Percentiles rank a stretch among this genome's conserved stretches.
phyloP scores from a whole-genome alignment of 257 asterid genomes.

The Lycium barbarum region DNA sequence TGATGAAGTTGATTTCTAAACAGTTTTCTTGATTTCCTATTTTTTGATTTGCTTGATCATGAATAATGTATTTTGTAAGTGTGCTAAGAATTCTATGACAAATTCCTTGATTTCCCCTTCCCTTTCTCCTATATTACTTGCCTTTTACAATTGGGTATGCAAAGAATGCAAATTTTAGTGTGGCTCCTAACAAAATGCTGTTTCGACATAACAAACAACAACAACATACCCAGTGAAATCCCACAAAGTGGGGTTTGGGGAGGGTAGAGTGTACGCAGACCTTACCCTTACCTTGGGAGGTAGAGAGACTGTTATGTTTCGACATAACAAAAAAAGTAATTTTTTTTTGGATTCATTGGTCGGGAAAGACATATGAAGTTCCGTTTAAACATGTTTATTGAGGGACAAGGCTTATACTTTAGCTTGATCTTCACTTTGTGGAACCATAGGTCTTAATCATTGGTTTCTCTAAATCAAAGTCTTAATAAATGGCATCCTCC shows the following conservation, averaged over 20 bases:
- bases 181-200: slow-evolving; percentile 14
- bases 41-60: slow-evolving; percentile 22
- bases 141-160: neutral
- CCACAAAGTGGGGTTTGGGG: too few relatives aligned
- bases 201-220: neutral
- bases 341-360: neutral
- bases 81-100: slow-evolving; percentile 19
- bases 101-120: slow-evolving; percentile 22
- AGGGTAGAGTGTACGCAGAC: too few relatives aligned
- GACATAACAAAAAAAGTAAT: neutral
- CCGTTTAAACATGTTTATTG: neutral
- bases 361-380: neutral
- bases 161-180: neutral
- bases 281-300: too few relatives aligned
- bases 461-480: too few relatives aligned
- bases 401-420: neutral
- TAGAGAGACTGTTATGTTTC: neutral
- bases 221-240: too few relatives aligned
- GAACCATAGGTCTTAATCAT: neutral
- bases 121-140: neutral
- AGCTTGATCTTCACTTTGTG: neutral
- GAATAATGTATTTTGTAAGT: neutral
- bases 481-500: too few relatives aligned
- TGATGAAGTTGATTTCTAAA: neutral
- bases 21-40: slow-evolving; percentile 4